Evolutionary conservation across 2,329 filamentous ascomycete genomes (phyloP).

Genomic region (Coniochaeta pulveracea): DNA sequence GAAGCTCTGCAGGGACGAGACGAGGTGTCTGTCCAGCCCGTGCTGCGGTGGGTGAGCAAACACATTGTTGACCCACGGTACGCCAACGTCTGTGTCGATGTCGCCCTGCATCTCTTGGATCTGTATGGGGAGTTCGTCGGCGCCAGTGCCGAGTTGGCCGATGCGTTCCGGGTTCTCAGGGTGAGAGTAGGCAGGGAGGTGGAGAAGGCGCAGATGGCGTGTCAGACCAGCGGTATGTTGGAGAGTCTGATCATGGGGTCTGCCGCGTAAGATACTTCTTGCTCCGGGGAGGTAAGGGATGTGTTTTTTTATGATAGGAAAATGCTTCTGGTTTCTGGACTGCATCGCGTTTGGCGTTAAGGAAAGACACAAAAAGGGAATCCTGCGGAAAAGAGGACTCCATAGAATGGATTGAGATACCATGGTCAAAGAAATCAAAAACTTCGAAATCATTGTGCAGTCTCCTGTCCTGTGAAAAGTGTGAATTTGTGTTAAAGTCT

Average conservation of each 20-base stretch:
- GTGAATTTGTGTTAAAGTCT: too few relatives aligned
- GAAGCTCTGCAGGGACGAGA: conserved; percentile 72
- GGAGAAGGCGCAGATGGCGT: conserved; percentile 73
- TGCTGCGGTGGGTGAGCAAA: conserved; percentile 72
- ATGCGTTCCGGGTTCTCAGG: conserved; percentile 57
- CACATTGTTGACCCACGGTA: conserved; percentile 77
- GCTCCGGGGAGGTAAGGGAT: neutral
- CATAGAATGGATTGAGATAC: too few relatives aligned
- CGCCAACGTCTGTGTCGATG: conserved; percentile 70
- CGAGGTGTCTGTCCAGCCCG: conserved; percentile 68
- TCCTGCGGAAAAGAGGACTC: neutral
- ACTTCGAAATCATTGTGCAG: too few relatives aligned
- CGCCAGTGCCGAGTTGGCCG: conserved; percentile 61
- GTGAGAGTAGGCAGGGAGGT: conserved; percentile 64
- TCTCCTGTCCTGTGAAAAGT: too few relatives aligned
- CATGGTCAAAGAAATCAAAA: too few relatives aligned
- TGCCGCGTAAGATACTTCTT: conserved; percentile 6
- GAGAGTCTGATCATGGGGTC: conserved; percentile 50
- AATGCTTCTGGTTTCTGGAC: neutral
- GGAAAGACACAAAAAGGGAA: neutral
- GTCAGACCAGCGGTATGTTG: conserved; percentile 77
- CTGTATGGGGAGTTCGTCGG: conserved; percentile 75
- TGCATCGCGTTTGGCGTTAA: neutral
- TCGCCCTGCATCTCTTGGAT: conserved; percentile 72
- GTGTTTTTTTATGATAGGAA: neutral